Conservation (phyloP, 306 rosid genomes). For the Pyrus betulifolia region DNA sequence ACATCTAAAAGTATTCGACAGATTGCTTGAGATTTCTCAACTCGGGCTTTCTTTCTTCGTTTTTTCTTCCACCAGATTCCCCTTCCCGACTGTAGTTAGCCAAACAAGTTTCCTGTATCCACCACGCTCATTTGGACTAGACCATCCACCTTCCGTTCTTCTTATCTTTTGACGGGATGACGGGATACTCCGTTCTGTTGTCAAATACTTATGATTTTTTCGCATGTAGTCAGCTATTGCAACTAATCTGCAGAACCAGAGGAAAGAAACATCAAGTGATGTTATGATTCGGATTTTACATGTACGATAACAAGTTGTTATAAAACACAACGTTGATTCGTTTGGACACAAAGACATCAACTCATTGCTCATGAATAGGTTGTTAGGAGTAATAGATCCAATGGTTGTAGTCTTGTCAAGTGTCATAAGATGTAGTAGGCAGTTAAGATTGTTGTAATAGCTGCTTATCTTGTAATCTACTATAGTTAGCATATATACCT, state of each 20-base stretch:
- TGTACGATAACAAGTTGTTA: not conserved
- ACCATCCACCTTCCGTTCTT: constrained; percentile 10
- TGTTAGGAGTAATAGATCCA: not conserved
- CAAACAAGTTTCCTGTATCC: not conserved
- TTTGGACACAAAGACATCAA: not conserved
- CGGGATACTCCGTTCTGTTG: too few species aligned
- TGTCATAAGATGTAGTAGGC: too few species aligned
- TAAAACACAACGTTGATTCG: not conserved
- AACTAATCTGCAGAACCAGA: constrained; percentile 31
- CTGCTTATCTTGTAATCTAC: too few species aligned
- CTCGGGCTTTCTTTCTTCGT: not conserved
- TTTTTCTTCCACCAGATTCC: not conserved
- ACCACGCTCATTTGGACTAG: constrained; percentile 7
- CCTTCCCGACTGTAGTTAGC: not conserved
- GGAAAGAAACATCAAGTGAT: not conserved
- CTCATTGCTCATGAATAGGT: not conserved
- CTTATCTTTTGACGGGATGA: not conserved
- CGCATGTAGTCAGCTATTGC: constrained; percentile 23
- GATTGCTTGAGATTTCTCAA: not conserved
- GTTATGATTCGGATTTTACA: not conserved
- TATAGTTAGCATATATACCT: too few species aligned
- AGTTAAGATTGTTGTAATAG: too few species aligned
- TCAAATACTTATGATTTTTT: constrained; percentile 1
- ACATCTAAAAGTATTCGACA: not conserved
- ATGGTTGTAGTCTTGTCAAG: too few species aligned